Percentiles rank a stretch among this genome's conserved stretches.
phyloP scores from a whole-genome alignment of 805 yeast species.

The Sugiyamaella americana region DNA sequence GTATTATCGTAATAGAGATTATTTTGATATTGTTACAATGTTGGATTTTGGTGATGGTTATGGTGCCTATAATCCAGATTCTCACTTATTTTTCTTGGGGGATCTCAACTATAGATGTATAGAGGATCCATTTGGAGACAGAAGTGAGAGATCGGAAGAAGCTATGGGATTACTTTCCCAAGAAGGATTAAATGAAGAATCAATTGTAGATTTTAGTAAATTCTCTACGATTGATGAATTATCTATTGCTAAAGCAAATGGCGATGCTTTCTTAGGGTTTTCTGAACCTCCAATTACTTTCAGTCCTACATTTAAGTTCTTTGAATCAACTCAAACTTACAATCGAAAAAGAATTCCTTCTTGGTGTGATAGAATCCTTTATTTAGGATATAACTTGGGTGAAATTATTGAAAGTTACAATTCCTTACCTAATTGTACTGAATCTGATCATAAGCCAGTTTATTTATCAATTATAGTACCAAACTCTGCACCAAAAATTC shows the following conservation, averaged over 20 bases:
- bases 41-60: conserved; percentile 54
- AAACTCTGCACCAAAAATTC: conserved; percentile 7
- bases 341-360: conserved; percentile 63
- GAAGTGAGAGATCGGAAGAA: background rate
- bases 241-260: conserved; percentile 35
- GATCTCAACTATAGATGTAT: conserved; percentile 75
- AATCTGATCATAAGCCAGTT: conserved; percentile 83
- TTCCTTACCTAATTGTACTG: conserved; percentile 41
- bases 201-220: background rate
- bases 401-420: conserved; percentile 40
- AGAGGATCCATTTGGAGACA: conserved; percentile 22
- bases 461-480: conserved; percentile 34
- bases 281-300: conserved; percentile 60
- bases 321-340: conserved; percentile 45
- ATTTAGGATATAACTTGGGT: conserved; percentile 38
- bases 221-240: conserved; percentile 43
- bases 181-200: background rate
- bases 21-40: conserved; percentile 43
- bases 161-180: conserved; percentile 5
- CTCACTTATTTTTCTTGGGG: conserved; percentile 71
- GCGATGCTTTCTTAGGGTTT: conserved; percentile 54
- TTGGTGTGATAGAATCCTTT: conserved; percentile 86
- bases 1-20: conserved; percentile 48
- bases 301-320: conserved; percentile 75
- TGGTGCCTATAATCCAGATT: conserved; percentile 44